Conservation (phyloP, 2,329 filamentous ascomycete species). For the Colletotrichum sansevieriae region DNA sequence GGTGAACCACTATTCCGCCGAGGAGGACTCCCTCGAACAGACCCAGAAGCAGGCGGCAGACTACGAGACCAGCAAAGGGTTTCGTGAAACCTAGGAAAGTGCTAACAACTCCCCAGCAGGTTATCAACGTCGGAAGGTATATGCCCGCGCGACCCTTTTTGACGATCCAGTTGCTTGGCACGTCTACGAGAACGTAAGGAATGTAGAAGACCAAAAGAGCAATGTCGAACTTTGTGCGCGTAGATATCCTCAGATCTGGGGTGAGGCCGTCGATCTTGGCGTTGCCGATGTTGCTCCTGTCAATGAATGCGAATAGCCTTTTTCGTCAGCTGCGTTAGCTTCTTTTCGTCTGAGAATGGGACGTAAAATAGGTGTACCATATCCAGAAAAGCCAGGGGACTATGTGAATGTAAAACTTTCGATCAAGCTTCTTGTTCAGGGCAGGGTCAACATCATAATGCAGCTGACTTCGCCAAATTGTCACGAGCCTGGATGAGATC, state of each 20-base stretch:
- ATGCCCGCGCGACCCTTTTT: conserved; percentile 73
- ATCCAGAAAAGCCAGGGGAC: conserved; percentile 2
- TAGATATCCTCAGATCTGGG: conserved; percentile 59
- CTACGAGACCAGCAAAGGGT: conserved; percentile 44
- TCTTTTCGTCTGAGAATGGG: not conserved
- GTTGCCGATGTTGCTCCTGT: conserved; percentile 63
- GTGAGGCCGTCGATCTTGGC: conserved; percentile 60
- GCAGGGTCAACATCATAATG: conserved; percentile 37
- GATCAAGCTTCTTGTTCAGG: conserved; percentile 43
- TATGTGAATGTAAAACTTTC: conserved; percentile 46
- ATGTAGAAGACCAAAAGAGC: conserved; percentile 75
- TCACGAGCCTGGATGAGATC: too few relatives aligned
- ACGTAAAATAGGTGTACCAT: not conserved
- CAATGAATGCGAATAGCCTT: conserved; percentile 66
- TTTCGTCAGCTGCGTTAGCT: not conserved
- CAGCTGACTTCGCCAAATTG: conserved; percentile 13
- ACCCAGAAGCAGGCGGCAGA: conserved; percentile 54
- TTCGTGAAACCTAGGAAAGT: conserved; percentile 46
- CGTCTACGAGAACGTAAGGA: conserved; percentile 75
- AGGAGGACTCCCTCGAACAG: conserved; percentile 70
- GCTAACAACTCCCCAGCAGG: conserved; percentile 52
- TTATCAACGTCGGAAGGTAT: conserved; percentile 75
- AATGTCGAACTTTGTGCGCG: conserved; percentile 71
- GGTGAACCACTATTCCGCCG: conserved; percentile 69
- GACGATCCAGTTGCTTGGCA: conserved; percentile 73